phyloP scores from a whole-genome alignment of 768 basidiomycete genomes.

The Tephrocybe sp. region DNA sequence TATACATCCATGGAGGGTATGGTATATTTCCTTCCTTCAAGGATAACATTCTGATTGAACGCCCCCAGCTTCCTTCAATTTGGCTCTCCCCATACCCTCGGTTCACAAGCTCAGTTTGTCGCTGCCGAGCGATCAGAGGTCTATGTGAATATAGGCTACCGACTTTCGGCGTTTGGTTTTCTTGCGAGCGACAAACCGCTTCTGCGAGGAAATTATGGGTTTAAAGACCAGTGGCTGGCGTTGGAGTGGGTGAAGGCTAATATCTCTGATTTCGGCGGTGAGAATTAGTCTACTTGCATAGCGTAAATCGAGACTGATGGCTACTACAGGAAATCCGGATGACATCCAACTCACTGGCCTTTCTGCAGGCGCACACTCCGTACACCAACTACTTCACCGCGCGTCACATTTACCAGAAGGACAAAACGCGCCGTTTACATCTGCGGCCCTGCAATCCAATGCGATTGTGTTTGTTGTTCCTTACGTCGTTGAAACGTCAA shows the following conservation, averaged over 20 bases:
- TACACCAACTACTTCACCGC: conserved; percentile 73
- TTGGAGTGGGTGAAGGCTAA: conserved; percentile 72
- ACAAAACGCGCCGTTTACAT: conserved; percentile 60
- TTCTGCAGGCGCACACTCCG: conserved; percentile 78
- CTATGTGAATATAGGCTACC: conserved; percentile 77
- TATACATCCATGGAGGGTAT: conserved; percentile 80
- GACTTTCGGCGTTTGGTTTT: conserved; percentile 77
- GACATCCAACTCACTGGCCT: conserved; percentile 66
- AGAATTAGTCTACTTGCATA: background rate
- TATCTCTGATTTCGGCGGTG: conserved; percentile 70
- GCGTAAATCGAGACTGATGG: background rate
- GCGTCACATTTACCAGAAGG: conserved; percentile 62
- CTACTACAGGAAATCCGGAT: conserved; percentile 50
- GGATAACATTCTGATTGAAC: background rate
- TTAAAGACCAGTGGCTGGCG: conserved; percentile 83
- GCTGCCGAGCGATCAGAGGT: conserved; percentile 65
- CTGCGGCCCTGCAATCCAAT: conserved; percentile 72
- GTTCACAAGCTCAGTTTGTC: conserved; percentile 65
- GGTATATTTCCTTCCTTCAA: background rate
- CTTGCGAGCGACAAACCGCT: conserved; percentile 63
- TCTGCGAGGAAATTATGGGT: conserved; percentile 75
- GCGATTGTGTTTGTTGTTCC: conserved; percentile 61
- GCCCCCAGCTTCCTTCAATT: conserved; percentile 69
- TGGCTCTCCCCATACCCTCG: conserved; percentile 67
- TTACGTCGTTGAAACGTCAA: too few relatives aligned